Base-by-base conservation (phyloP, 345 rosid species). In the Euphorbia pulcherrima region DNA sequence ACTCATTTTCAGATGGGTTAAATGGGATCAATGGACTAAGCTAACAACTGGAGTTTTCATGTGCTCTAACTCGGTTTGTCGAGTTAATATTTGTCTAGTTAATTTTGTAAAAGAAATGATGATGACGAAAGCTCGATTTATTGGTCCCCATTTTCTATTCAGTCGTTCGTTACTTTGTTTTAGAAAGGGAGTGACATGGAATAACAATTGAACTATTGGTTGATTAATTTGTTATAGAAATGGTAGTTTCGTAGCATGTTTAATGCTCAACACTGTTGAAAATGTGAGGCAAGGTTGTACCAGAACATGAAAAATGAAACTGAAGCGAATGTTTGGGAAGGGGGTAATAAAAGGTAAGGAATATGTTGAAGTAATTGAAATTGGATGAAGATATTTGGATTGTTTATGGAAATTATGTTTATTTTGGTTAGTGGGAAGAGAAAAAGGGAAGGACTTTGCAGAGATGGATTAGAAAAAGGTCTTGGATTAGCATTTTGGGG, bases 1-100 rank as follows among this genome's bases (percentile, higher is more conserved):
- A 82, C 77, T 83, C 86, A 11, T 83, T 81, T 75, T 82, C 83
- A 0, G 79, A 85, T 60, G 74, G 78, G 28, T 69, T 86, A 57
- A 69, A 78, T 18, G 78, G 80, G 70, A 72, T 79, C 74, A 56
- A 75, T 50, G 64, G 30, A 18, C 73, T 66, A 56, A 77, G 77
- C 78, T 77, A 74, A 78, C 65, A 20, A 60, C 7, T 11, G 20
- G 67, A 17, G 41, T 0, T 3, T 4, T 5, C 18, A 12, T 12
- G 0, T 23, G 21, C 14, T 28, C 79, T 78, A 66, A 73, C 81
- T 29, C 67, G 60, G 30, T 70, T 73, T 50, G 44, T 18, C 33
- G 39, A 37, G 41, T 52, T 68, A 33, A 12, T 48, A 60, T 67
- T 37, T 27, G 68, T 55, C 33, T 64, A 41, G 52, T 40, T 72